Evolutionary conservation across 1,284 basidiomycete species (phyloP).

Genomic region (Ceratobasidium sp.): DNA sequence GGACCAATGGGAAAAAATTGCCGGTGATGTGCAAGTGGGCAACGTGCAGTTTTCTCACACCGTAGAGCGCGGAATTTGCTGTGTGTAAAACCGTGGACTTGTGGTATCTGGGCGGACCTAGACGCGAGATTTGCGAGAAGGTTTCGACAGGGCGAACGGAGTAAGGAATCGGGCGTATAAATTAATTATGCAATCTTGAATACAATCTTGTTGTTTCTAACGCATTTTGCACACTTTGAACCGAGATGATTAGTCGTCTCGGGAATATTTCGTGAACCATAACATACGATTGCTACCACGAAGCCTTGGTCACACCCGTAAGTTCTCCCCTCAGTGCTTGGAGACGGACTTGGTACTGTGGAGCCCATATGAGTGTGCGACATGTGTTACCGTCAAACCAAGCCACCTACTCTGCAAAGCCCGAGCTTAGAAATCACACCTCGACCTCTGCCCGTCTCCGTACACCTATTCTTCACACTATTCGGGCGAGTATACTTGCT

Average conservation of each 20-base stretch:
- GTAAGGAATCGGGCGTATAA: background rate
- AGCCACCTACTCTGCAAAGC: conserved; percentile 76
- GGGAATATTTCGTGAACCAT: background rate
- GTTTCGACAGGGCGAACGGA: background rate
- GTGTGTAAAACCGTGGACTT: background rate
- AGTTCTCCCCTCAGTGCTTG: conserved; percentile 81
- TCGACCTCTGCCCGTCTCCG: conserved; percentile 81
- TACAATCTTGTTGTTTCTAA: background rate
- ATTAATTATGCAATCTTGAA: background rate
- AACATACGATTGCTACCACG: conserved; percentile 66
- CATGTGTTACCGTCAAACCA: background rate
- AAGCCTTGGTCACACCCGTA: conserved; percentile 86
- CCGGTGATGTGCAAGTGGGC: conserved; percentile 15
- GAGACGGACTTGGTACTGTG: conserved; percentile 85
- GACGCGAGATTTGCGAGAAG: background rate
- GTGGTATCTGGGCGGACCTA: conserved; percentile 6
- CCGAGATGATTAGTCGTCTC: conserved; percentile 4
- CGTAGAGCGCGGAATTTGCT: conserved; percentile 4
- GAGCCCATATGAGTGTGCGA: background rate
- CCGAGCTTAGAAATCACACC: conserved; percentile 90
- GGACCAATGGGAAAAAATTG: conserved; percentile 13
- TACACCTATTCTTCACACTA: conserved; percentile 87
- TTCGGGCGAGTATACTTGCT: conserved; percentile 80
- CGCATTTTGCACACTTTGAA: background rate
- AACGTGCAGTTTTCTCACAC: conserved; percentile 37